Evolutionary conservation across 2,329 filamentous ascomycete genomes (phyloP), one percentile per base, ranked within the genome.

Genomic region (Chrysoporthe puriensis): DNA sequence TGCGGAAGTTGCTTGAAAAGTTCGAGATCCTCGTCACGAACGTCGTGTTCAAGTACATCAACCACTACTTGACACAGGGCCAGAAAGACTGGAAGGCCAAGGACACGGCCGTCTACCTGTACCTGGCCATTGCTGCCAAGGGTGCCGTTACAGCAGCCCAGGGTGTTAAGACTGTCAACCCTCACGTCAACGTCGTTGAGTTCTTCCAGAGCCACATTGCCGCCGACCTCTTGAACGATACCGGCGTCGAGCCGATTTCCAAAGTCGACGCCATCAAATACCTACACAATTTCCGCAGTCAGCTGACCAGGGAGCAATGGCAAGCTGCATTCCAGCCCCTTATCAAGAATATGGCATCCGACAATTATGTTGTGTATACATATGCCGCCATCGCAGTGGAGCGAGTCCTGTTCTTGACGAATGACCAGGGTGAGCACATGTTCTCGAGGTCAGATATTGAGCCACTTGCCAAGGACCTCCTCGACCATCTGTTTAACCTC

Each of bases 251-350:
- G 73, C 91, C 94, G 9, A 94, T 99, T 69, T 85, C 97, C 73
- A 97, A 97, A 82, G 95, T 99, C 18, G 96, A 98, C 78, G 95
- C 95, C 21, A 97, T 99, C 84, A 99, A 98, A 79, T 99, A 94
- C 77, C 86, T 99, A 50, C 97, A 99, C 83, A 93, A 91, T 57
- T 99, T 99, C 88, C 91, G 96, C 74, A 97, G 94, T 77, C 94
- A 97, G 76, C 86, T 99, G 70, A 95, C 93, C 21, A 93, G 93
- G 77, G 90, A 94, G 44, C 92, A 97, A 78, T 98, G 96, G 94
- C 91, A 91, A 74, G 89, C 90, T 67, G 94, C 94, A 1, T 93
- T 99, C 76, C 91, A 93, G 14, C 89, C 97, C 21, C 85, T 99
- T 54, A 94, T 98, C 64, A 93, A 96, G 76, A 96, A 97, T 76